Evolutionary conservation across 2,329 filamentous ascomycete species (phyloP).

Genomic region (Aspergillus caelatus): DNA sequence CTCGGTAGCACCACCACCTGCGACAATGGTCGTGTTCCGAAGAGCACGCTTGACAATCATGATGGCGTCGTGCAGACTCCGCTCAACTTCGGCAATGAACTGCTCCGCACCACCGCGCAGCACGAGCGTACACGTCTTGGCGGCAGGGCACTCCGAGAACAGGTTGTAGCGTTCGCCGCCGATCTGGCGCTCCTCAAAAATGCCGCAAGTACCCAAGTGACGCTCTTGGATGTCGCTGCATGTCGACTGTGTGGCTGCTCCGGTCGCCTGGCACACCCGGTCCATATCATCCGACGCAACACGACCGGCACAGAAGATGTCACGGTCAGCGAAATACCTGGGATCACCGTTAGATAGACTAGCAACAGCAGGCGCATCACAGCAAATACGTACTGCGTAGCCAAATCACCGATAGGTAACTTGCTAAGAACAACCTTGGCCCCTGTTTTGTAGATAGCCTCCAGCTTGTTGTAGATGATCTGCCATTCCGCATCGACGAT

Average conservation of each 20-base stretch:
- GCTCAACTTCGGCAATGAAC: slow-evolving; percentile 98
- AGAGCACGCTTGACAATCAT: slow-evolving; percentile 99
- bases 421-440: slow-evolving; percentile 98
- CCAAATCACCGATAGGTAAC: slow-evolving; percentile 93
- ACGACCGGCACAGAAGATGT: slow-evolving; percentile 96
- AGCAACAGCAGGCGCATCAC: neutral
- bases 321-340: slow-evolving; percentile 88
- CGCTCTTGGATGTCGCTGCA: slow-evolving; percentile 90
- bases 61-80: slow-evolving; percentile 96
- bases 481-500: slow-evolving; percentile 99
- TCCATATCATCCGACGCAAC: slow-evolving; percentile 92
- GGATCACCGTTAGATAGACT: slow-evolving; percentile 6
- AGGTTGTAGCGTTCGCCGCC: slow-evolving; percentile 98
- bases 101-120: slow-evolving; percentile 96
- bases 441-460: slow-evolving; percentile 88
- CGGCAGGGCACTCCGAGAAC: slow-evolving; percentile 92
- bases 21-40: slow-evolving; percentile 91
- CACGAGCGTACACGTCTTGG: slow-evolving; percentile 95
- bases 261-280: slow-evolving; percentile 91
- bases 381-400: slow-evolving; percentile 69
- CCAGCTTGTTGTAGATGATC: slow-evolving; percentile 99
- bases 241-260: slow-evolving; percentile 88
- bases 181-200: slow-evolving; percentile 94
- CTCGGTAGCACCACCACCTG: slow-evolving; percentile 89
- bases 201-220: slow-evolving; percentile 87